Conservation (phyloP, 257 asterid genomes). For the Agastache rugosa region DNA sequence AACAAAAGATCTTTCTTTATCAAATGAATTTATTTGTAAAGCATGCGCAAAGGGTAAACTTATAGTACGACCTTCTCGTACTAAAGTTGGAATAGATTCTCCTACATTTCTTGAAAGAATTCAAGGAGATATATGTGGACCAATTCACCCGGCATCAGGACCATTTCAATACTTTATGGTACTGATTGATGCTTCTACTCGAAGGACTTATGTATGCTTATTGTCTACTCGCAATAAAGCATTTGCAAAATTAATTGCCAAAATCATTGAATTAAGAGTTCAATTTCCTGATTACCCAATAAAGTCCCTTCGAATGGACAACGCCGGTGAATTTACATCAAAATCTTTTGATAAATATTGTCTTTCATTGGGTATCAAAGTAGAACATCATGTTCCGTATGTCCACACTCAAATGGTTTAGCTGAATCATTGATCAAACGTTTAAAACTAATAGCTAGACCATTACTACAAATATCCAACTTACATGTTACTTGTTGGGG, state of each 20-base stretch:
- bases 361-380: background rate
- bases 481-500: background rate
- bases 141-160: background rate
- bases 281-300: too few relatives aligned
- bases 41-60: too few relatives aligned
- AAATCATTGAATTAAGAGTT: too few relatives aligned
- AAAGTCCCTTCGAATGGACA: too few relatives aligned
- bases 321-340: too few relatives aligned
- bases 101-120: too few relatives aligned
- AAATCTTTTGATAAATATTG: too few relatives aligned
- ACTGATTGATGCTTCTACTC: background rate
- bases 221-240: background rate
- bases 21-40: too few relatives aligned
- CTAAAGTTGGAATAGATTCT: too few relatives aligned
- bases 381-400: background rate
- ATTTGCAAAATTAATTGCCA: background rate
- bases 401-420: background rate
- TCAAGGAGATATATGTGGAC: too few relatives aligned
- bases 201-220: background rate
- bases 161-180: background rate
- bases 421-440: background rate
- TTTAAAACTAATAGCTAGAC: background rate
- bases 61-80: too few relatives aligned
- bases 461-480: background rate
- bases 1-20: too few relatives aligned